A percentile compares a stretch with the other conserved stretches of the same genome.
Evolutionary conservation across 352 stramenopile species (phyloP).

Genomic region (Phytophthora capsici): DNA sequence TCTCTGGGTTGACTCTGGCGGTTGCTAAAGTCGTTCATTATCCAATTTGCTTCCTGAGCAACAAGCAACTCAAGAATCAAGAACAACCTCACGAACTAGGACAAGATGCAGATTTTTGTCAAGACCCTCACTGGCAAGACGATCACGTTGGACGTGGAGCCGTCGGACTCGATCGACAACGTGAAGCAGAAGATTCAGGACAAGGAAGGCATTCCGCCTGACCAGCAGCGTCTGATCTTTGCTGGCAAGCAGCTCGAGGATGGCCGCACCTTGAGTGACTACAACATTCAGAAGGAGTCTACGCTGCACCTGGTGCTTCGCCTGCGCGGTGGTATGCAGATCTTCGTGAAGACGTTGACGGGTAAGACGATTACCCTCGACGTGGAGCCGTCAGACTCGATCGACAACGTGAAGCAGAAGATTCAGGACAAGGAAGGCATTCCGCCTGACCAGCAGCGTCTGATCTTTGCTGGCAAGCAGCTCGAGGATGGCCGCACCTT

Average conservation of each 20-base stretch:
- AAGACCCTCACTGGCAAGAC: conserved; percentile 36
- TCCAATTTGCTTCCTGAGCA: conserved; percentile 27
- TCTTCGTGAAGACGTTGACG: conserved; percentile 37
- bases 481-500: conserved; percentile 66
- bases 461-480: conserved; percentile 97
- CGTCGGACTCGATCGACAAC: conserved; percentile 34
- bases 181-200: conserved; percentile 34
- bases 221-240: conserved; percentile 35
- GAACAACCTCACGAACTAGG: conserved; percentile 30
- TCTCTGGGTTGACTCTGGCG: conserved; percentile 17
- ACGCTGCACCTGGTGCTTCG: conserved; percentile 29
- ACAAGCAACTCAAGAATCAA: conserved; percentile 18
- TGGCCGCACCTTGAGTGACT: conserved; percentile 29
- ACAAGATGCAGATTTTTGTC: conserved; percentile 48
- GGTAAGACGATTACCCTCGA: conserved; percentile 33
- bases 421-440: conserved; percentile 79
- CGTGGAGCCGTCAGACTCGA: conserved; percentile 30
- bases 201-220: conserved; percentile 31
- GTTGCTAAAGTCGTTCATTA: conserved; percentile 7
- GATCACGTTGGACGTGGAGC: conserved; percentile 29
- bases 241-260: conserved; percentile 34
- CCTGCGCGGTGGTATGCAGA: conserved; percentile 45
- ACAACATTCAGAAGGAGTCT: conserved; percentile 39
- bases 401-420: conserved; percentile 32
- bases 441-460: conserved; percentile 93